Percentiles rank a stretch among this genome's conserved stretches.
These are phyloP conservation scores for Coniella vitis DNA, from an alignment of 2,329 filamentous ascomycete genomes.

Conservation along the genomic window DNA sequence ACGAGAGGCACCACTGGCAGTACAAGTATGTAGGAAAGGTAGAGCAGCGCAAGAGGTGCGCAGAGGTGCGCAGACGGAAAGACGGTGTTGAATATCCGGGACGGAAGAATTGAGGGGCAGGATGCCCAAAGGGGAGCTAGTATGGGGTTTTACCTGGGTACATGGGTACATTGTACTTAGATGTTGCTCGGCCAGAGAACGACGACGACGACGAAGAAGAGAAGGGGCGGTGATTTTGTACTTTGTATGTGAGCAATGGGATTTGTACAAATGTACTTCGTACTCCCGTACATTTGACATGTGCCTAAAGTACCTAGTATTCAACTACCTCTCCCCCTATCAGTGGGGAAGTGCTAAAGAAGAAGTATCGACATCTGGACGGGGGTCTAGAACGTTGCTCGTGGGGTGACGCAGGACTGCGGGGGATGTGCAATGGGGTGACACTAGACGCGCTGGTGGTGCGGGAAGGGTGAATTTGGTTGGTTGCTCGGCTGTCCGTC, in stretches of 20 bases:
- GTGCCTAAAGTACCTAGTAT: too few species aligned
- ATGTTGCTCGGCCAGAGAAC: too few species aligned
- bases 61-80: neutral
- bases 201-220: too few species aligned
- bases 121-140: neutral
- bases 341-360: neutral
- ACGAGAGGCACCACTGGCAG: too few species aligned
- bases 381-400: conserved; percentile 8
- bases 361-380: too few species aligned
- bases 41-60: neutral
- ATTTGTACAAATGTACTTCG: too few species aligned
- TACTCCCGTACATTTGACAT: too few species aligned
- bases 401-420: conserved; percentile 15
- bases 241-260: too few species aligned
- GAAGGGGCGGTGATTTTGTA: too few species aligned
- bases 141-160: neutral
- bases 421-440: conserved; percentile 7
- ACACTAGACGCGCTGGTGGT: too few species aligned
- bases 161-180: neutral
- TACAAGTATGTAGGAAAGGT: neutral
- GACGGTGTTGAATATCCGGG: conserved; percentile 3
- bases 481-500: too few species aligned
- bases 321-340: neutral
- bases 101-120: conserved; percentile 15
- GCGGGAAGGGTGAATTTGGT: neutral